Percentiles rank a stretch among this genome's conserved stretches.
phyloP scores from a whole-genome alignment of 2,329 filamentous ascomycete genomes.

The Ophiognomonia clavigignenti-juglandacearum region DNA sequence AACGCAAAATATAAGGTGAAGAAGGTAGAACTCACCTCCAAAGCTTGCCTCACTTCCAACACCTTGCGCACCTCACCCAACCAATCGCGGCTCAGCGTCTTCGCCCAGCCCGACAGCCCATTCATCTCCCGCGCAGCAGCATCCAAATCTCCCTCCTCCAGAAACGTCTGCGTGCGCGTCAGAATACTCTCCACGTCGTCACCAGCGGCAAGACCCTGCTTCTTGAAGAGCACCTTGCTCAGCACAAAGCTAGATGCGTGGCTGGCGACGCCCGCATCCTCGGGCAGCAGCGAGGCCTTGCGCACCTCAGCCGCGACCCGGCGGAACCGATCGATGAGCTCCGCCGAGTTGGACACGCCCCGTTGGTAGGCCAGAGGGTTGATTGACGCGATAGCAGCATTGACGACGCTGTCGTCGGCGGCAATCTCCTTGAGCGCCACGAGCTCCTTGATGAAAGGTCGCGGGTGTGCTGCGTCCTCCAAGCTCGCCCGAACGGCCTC shows the following conservation, averaged over 20 bases:
- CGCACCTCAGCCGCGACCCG: conserved; percentile 87
- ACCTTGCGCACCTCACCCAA: conserved; percentile 84
- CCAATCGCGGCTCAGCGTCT: conserved; percentile 93
- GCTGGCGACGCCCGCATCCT: conserved; percentile 89
- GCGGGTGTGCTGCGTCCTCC: conserved; percentile 66
- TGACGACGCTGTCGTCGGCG: conserved; percentile 76
- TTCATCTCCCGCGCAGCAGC: conserved; percentile 94
- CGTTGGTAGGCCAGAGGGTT: conserved; percentile 91
- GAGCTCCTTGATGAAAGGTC: conserved; percentile 87
- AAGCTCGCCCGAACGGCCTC: conserved; percentile 86
- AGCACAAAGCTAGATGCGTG: conserved; percentile 87
- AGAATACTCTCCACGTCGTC: conserved; percentile 93
- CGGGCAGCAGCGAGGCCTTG: conserved; percentile 87
- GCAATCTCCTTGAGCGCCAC: conserved; percentile 93
- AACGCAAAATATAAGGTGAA: background rate
- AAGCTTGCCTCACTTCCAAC: conserved; percentile 89
- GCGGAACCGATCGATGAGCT: conserved; percentile 93
- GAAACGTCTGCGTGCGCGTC: conserved; percentile 78
- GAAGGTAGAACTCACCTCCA: conserved; percentile 67
- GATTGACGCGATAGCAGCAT: conserved; percentile 93
- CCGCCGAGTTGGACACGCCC: conserved; percentile 75
- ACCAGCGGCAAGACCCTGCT: conserved; percentile 76
- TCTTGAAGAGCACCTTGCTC: conserved; percentile 95
- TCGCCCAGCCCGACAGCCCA: conserved; percentile 85
- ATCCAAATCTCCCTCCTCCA: conserved; percentile 92